These are phyloP conservation scores for Hagleromyces aurorensis DNA, from an alignment of 805 yeast species.

Conservation along the genomic window DNA sequence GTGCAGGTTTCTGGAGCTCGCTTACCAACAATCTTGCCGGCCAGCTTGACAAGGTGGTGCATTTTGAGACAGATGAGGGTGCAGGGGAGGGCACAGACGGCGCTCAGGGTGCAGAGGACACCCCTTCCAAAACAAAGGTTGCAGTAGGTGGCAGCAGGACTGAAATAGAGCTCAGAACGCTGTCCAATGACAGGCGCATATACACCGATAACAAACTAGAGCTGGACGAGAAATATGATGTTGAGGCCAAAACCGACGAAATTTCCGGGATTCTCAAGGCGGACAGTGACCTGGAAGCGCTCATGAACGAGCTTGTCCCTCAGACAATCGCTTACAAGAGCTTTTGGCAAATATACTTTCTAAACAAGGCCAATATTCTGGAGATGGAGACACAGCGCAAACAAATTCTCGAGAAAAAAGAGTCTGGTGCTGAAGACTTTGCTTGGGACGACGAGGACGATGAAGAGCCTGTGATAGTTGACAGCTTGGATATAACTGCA, in stretches of 20 bases:
- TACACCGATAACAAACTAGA: constrained; percentile 31
- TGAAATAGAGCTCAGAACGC: constrained; percentile 52
- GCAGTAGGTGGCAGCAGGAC: constrained; percentile 46
- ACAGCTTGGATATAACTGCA: constrained; percentile 1
- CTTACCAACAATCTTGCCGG: constrained; percentile 17
- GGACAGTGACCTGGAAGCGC: constrained; percentile 43
- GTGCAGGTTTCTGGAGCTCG: constrained; percentile 24
- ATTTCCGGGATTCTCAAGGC: constrained; percentile 40
- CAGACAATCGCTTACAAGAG: constrained; percentile 44
- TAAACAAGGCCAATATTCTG: constrained; percentile 42
- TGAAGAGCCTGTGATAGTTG: constrained; percentile 15
- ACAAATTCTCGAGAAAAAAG: constrained; percentile 42
- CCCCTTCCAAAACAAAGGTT: constrained; percentile 38
- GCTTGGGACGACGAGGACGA: constrained; percentile 34
- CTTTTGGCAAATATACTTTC: constrained; percentile 74
- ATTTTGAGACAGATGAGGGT: constrained; percentile 10
- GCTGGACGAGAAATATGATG: constrained; percentile 30
- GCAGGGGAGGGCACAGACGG: constrained; percentile 22
- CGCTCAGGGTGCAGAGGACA: constrained; percentile 27
- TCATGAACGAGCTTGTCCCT: constrained; percentile 65
- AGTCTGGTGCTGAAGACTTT: constrained; percentile 26
- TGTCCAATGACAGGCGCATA: constrained; percentile 42
- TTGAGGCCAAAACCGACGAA: constrained; percentile 42
- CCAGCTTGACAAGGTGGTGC: constrained; percentile 18
- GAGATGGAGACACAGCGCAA: constrained; percentile 61